phyloP scores from a whole-genome alignment of 306 rosid species.

The Gastrolobium villosum region DNA sequence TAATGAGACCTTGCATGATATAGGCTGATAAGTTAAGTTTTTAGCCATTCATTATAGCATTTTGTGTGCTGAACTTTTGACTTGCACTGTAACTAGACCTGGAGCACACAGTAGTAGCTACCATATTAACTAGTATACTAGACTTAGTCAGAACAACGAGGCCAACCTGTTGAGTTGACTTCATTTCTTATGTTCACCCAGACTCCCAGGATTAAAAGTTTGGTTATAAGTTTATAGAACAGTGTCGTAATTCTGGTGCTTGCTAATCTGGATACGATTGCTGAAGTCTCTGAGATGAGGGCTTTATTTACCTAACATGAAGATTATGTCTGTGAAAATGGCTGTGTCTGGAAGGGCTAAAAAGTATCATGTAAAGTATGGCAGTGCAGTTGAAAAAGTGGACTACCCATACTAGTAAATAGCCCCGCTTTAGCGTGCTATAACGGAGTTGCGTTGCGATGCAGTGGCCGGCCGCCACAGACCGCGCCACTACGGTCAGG shows the following conservation, averaged over 20 bases:
- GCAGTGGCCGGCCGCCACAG: too few species aligned
- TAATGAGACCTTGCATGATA: not conserved
- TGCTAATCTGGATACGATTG: conserved; percentile 33
- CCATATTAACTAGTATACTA: conserved; percentile 4
- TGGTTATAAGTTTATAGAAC: conserved; percentile 35
- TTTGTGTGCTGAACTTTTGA: conserved; percentile 33
- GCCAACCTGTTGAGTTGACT: conserved; percentile 35
- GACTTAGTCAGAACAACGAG: not conserved
- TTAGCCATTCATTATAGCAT: conserved; percentile 7
- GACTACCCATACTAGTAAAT: too few species aligned
- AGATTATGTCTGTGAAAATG: conserved; percentile 20
- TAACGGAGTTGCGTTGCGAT: too few species aligned
- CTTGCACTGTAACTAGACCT: conserved; percentile 24
- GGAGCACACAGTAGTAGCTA: conserved; percentile 31
- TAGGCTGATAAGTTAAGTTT: not conserved
- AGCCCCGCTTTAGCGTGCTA: too few species aligned
- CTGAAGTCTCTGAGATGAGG: conserved; percentile 32
- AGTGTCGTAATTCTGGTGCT: conserved; percentile 38
- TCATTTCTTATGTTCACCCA: conserved; percentile 16
- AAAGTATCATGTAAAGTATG: conserved; percentile 32
- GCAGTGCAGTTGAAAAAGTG: conserved; percentile 22
- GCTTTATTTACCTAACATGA: conserved; percentile 32
- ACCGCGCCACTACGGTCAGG: too few species aligned
- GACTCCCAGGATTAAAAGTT: conserved; percentile 24
- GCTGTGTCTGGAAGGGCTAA: conserved; percentile 25